phyloP scores from a whole-genome alignment of 257 asterid species.

The Solanum pinnatisectum region DNA sequence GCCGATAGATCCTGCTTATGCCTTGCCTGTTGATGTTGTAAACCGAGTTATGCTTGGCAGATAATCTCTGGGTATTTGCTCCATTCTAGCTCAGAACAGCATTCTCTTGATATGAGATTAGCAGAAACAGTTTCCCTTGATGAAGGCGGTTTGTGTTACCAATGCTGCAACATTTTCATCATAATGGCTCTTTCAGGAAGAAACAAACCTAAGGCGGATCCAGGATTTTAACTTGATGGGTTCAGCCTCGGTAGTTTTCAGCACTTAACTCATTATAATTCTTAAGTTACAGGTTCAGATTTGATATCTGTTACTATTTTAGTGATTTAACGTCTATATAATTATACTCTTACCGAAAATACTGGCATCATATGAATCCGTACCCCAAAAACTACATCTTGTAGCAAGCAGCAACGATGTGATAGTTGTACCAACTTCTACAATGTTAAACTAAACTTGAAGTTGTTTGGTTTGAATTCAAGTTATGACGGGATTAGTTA shows the following conservation, averaged over 20 bases:
- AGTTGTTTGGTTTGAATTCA: too few species aligned
- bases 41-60: constrained; percentile 42
- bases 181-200: background rate
- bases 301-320: background rate
- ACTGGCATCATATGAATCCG: background rate
- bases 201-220: background rate
- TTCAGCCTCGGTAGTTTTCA: background rate
- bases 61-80: background rate
- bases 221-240: background rate
- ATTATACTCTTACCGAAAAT: background rate
- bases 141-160: background rate
- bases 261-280: background rate
- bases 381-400: background rate
- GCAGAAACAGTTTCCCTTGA: background rate
- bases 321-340: background rate
- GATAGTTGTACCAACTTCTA: background rate
- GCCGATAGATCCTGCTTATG: constrained; percentile 85
- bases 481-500: too few species aligned
- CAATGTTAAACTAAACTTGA: too few species aligned
- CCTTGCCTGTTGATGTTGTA: constrained; percentile 69
- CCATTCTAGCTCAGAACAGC: background rate
- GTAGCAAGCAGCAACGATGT: background rate
- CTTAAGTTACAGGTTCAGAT: background rate
- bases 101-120: background rate
- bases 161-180: background rate